Conservation (phyloP, 331 rosid species). For the Ulmus americana region DNA sequence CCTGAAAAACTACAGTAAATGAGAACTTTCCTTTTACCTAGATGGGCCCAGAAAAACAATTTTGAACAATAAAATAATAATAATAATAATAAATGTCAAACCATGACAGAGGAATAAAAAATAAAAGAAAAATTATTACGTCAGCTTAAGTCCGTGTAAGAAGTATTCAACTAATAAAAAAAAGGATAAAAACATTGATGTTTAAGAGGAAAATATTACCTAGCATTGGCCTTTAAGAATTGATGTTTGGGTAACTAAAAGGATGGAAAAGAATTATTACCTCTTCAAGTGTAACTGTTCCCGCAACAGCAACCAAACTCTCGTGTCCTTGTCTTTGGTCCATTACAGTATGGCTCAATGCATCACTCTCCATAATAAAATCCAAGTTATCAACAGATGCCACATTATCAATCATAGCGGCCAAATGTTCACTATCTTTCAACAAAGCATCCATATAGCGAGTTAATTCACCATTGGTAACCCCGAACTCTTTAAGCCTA, state of each 20-base stretch:
- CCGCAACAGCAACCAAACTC: conserved; percentile 84
- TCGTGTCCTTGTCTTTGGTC: conserved; percentile 98
- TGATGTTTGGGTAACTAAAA: too few relatives aligned
- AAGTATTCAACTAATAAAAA: too few relatives aligned
- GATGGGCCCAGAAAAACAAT: too few relatives aligned
- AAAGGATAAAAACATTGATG: neutral
- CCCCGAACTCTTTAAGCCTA: conserved; percentile 93
- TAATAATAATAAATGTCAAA: neutral
- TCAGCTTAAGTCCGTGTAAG: neutral
- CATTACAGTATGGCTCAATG: conserved; percentile 89
- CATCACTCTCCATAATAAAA: conserved; percentile 98
- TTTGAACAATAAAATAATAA: neutral
- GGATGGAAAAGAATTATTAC: conserved; percentile 31
- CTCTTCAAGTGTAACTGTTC: conserved; percentile 91
- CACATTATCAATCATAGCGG: conserved; percentile 96
- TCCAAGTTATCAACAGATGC: conserved; percentile 99
- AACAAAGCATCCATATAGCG: conserved; percentile 90
- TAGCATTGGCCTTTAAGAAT: neutral
- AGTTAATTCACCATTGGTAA: conserved; percentile 92
- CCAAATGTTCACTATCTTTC: conserved; percentile 95
- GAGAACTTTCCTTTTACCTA: too few relatives aligned
- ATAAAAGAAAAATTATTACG: neutral
- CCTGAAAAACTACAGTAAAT: too few relatives aligned
- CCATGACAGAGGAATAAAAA: neutral
- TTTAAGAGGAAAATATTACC: neutral